phyloP scores from a whole-genome alignment of 306 rosid genomes.

The apple (Malus domestica) region DNA sequence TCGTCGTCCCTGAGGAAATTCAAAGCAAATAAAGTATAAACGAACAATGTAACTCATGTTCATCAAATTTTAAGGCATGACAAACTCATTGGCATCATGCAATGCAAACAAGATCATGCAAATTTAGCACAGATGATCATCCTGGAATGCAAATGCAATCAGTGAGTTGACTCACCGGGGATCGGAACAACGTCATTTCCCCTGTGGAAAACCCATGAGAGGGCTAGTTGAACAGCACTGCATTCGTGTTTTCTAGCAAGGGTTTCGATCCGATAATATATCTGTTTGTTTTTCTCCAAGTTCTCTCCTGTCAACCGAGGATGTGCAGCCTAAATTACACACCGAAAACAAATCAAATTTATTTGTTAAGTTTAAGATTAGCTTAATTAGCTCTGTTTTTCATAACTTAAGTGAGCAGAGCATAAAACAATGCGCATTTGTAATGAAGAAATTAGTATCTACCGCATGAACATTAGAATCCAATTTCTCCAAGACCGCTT shows the following conservation, averaged over 20 bases:
- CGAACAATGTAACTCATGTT: background rate
- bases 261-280: conserved; percentile 41
- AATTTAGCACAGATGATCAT: background rate
- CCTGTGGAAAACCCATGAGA: conserved; percentile 64
- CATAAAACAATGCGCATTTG: background rate
- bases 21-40: background rate
- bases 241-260: conserved; percentile 40
- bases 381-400: too few species aligned
- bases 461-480: conserved; percentile 30
- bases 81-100: background rate
- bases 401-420: background rate
- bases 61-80: too few species aligned
- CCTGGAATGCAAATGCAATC: background rate
- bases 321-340: conserved; percentile 6
- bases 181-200: conserved; percentile 59
- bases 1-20: conserved; percentile 41
- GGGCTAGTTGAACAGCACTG: conserved; percentile 54
- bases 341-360: too few species aligned
- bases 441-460: background rate
- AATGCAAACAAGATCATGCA: background rate
- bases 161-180: conserved; percentile 23
- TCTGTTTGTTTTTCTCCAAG: conserved; percentile 38
- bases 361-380: too few species aligned
- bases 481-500: conserved; percentile 46
- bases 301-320: conserved; percentile 58